Base-by-base conservation (phyloP, 345 rosid species). In the Cardamine resedifolia region DNA sequence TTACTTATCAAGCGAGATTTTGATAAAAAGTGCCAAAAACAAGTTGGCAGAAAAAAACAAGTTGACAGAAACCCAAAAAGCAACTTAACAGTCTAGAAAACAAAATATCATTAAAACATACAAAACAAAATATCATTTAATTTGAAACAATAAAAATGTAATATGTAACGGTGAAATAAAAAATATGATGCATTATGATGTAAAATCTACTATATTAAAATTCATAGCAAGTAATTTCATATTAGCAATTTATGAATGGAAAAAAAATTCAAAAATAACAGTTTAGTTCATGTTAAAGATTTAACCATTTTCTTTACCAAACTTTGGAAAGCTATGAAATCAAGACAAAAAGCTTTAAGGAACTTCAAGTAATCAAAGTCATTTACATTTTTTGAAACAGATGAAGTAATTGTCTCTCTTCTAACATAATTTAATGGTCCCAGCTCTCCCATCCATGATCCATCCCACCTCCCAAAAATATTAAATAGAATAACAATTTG, bases 11-110 rank as follows among this genome's bases (percentile, higher is more conserved):
- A 52, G 18, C 41, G 41, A 75, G 43, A 52, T 31, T 39, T 74
- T 16, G 58, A 23, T n/a, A 14, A 11, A 73, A 61, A 53, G 64
- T 52, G 61, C 43, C 1, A 7, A 31, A 50, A 53, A 24, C 69
- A 75, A 68, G 74, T 60, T 68, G 74, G 58, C 70, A 61, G 73
- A 58, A 60, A 61, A 50, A 58, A 68, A 68, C 69, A 75, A 75
- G 19, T 33, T 52, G 58, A 55, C 74, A 69, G 58, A 36, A 51
- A 62, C 58, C 11, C 69, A 24, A 52, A 61, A 68, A 75, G 69
- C 68, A 75, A 51, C 73, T 19, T 30, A 68, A 52, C 58, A 56
- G 58, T 44, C 30, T 61, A 24, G 3, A 36, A 52, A 28, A 60
- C 73, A 74, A 67, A 58, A 59, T 45, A 21, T 31, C n/a, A 67